Base-by-base conservation (phyloP, 805 yeast genomes). In the Saccharomycopsis amapae region DNA sequence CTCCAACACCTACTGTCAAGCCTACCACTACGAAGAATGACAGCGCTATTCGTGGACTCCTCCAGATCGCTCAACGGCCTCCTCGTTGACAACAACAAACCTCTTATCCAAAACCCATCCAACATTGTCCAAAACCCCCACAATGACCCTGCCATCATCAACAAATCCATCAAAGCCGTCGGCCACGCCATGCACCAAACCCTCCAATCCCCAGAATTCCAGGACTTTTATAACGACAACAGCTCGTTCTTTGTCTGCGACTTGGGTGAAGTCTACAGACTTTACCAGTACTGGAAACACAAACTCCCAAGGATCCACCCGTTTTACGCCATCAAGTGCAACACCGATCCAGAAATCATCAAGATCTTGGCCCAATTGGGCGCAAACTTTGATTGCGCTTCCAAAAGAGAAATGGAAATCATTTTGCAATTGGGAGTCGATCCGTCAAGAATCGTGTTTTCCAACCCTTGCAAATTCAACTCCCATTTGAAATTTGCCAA, bases 261-360 rank as follows among this genome's bases (percentile, higher is more conserved):
- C 64, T 64, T 87, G 50, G 86, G 85, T 24, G 81, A 82, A 56
- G 73, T 93, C 30, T 68, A 68, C 49, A 71, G 80, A 48, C 71
- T 87, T 45, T 72, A 71, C 50, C 52, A 62, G n/a, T 66, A 76
- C 34, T 90, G 97, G 97, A 58, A 61, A 24, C 42, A 54, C 19
- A 61, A 68, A 33, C 69, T 90, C 57, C 95, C 96, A 18, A 68
- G 79, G 37, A 81, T 90, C 31, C 73, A 75, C 46, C 96, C 97
- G n/a, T 81, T 74, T 59, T 90, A 89, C 64, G 98, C 98, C 17
- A 93, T 90, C 55, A 90, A 90, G 65, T 90, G 97, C 67, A 90
- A 90, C 68, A 83, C 88, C 32, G 80, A 87, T 59, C 55, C 66
- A 5, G 66, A 66, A 45, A 78, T 90, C 10, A 61, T 90, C 52